A percentile compares a stretch with the other conserved stretches of the same genome.
Conservation (phyloP, 805 yeast genomes). For the Jamesozyma lodderae region DNA sequence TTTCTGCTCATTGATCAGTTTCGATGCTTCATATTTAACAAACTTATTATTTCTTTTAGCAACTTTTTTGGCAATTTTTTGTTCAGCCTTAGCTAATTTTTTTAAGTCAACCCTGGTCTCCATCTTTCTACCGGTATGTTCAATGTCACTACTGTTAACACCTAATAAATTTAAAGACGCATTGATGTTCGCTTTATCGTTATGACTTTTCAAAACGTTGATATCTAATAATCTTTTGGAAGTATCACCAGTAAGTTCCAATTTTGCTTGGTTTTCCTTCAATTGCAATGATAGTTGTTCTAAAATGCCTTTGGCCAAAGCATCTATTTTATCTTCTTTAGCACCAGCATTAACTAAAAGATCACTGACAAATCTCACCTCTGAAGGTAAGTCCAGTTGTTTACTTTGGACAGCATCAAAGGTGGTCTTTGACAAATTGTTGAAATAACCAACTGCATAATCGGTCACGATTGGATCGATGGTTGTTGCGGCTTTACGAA, state of each 20-base stretch:
- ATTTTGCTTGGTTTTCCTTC: conserved; percentile 58
- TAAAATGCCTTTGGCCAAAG: conserved; percentile 39
- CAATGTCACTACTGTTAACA: conserved; percentile 74
- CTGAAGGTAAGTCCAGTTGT: conserved; percentile 56
- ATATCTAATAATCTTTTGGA: conserved; percentile 79
- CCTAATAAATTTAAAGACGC: conserved; percentile 69
- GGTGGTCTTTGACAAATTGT: conserved; percentile 68
- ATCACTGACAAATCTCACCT: conserved; percentile 56
- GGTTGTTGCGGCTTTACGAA: conserved; percentile 78
- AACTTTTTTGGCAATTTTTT: conserved; percentile 93
- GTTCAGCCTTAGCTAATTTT: conserved; percentile 94
- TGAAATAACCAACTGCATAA: conserved; percentile 86
- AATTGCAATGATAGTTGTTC: conserved; percentile 44
- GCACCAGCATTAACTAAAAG: conserved; percentile 82
- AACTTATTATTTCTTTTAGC: conserved; percentile 78
- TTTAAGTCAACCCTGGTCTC: conserved; percentile 93
- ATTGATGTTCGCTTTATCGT: conserved; percentile 59
- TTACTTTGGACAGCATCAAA: conserved; percentile 76
- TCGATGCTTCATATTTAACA: conserved; percentile 90
- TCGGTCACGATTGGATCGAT: conserved; percentile 80
- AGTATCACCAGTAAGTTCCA: conserved; percentile 75
- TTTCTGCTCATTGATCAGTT: conserved; percentile 56
- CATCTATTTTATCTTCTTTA: conserved; percentile 42
- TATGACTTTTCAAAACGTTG: conserved; percentile 56
- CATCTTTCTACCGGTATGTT: conserved; percentile 82